phyloP scores from a whole-genome alignment of 1,284 basidiomycete species.

The Rhodotorula sp. region DNA sequence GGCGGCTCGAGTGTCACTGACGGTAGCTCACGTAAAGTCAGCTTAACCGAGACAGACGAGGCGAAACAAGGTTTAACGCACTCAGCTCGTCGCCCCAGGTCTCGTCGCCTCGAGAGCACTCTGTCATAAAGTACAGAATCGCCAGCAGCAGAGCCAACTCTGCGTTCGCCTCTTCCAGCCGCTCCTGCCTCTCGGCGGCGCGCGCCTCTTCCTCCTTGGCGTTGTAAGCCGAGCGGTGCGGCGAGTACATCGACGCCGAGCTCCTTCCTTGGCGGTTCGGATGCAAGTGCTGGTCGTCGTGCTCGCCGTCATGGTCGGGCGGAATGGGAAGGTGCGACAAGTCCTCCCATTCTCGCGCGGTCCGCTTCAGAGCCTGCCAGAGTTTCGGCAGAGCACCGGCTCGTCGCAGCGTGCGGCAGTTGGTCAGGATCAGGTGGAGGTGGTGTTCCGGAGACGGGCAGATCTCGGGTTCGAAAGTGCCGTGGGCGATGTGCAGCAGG shows the following conservation, averaged over 20 bases:
- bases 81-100: constrained; percentile 93
- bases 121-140: constrained; percentile 89
- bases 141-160: constrained; percentile 88
- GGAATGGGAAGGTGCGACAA: constrained; percentile 53
- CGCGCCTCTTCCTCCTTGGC: constrained; percentile 15
- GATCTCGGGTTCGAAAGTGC: constrained; percentile 73
- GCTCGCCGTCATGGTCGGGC: neutral
- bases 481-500: constrained; percentile 87
- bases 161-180: constrained; percentile 80
- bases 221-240: neutral
- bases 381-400: constrained; percentile 82
- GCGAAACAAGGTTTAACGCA: constrained; percentile 55
- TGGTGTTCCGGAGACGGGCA: constrained; percentile 90
- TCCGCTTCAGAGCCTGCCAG: constrained; percentile 84
- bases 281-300: constrained; percentile 1
- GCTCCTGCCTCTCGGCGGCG: constrained; percentile 64
- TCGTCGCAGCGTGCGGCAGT: constrained; percentile 79
- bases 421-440: constrained; percentile 92
- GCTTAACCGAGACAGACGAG: neutral
- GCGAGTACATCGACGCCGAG: neutral
- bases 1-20: constrained; percentile 93
- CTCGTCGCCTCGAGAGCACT: constrained; percentile 85
- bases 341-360: constrained; percentile 81
- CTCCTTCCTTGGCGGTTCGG: neutral
- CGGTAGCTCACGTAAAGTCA: neutral